Evolutionary conservation across 208 protist genomes (phyloP).

Genomic region (Trypanosoma platydactyli): DNA sequence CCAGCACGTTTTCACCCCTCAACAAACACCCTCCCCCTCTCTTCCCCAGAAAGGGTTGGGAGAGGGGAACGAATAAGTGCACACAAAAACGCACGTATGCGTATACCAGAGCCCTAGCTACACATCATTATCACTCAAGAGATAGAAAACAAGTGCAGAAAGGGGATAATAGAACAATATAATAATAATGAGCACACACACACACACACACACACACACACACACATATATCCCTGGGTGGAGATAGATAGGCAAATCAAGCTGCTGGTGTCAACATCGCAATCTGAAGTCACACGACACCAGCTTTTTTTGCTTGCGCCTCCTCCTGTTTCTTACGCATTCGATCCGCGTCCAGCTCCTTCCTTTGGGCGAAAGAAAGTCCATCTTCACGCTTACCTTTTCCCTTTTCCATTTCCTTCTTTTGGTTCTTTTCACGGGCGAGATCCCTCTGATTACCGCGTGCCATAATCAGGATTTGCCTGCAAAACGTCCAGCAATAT

Average conservation of each 20-base stretch:
- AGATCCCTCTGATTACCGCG: constrained; percentile 91
- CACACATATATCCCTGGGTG: background rate
- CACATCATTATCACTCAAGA: no score
- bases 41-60: no score
- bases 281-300: background rate
- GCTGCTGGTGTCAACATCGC: background rate
- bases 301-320: constrained; percentile 45
- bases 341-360: constrained; percentile 82
- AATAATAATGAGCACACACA: no score
- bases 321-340: constrained; percentile 88
- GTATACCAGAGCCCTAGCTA: no score
- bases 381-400: constrained; percentile 81
- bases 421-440: constrained; percentile 84
- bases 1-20: no score
- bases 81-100: no score
- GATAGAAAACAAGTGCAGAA: no score
- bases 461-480: constrained; percentile 48
- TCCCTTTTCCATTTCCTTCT: constrained; percentile 74
- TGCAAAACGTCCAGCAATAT: background rate
- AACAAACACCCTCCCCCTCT: background rate
- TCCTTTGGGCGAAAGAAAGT: constrained; percentile 58
- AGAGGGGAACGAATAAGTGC: no score
- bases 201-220: no score
- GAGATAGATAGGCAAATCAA: background rate
- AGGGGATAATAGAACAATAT: no score